phyloP scores from a whole-genome alignment of 1,284 basidiomycete genomes.

The Trametes pubescens region DNA sequence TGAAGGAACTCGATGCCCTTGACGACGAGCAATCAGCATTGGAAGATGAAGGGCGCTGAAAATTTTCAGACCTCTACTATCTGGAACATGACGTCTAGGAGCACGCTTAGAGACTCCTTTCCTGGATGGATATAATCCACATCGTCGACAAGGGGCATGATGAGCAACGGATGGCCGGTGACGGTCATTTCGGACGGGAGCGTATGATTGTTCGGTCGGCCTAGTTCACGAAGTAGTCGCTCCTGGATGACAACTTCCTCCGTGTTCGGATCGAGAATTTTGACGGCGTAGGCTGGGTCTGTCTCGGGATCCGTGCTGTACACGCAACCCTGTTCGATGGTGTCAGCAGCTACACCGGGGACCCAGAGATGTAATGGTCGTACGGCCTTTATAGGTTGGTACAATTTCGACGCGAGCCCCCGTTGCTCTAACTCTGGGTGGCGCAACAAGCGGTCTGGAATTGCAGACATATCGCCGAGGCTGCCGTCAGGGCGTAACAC shows the following conservation, averaged over 20 bases:
- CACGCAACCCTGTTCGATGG: not conserved
- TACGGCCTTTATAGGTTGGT: not conserved
- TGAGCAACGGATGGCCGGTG: not conserved
- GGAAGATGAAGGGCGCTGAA: too few species aligned
- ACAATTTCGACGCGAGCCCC: not conserved
- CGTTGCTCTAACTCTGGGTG: not conserved
- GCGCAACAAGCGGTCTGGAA: not conserved
- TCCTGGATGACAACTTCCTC: not conserved
- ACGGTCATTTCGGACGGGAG: not conserved
- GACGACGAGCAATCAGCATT: not conserved
- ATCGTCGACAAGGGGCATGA: not conserved
- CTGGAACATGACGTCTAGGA: not conserved
- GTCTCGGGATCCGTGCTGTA: not conserved
- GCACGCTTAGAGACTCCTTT: not conserved
- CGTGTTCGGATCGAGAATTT: not conserved
- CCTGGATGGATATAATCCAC: not conserved
- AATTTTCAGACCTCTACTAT: not conserved
- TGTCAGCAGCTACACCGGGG: not conserved
- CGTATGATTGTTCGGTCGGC: not conserved
- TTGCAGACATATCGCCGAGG: not conserved
- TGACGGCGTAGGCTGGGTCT: not conserved
- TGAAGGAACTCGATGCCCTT: constrained; percentile 12
- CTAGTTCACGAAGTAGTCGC: not conserved
- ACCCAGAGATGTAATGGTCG: not conserved
- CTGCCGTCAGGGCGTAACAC: too few species aligned